These are phyloP conservation scores for Artemisia tridentata DNA, from an alignment of 129 eudicot genomes.

Conservation along the genomic window DNA sequence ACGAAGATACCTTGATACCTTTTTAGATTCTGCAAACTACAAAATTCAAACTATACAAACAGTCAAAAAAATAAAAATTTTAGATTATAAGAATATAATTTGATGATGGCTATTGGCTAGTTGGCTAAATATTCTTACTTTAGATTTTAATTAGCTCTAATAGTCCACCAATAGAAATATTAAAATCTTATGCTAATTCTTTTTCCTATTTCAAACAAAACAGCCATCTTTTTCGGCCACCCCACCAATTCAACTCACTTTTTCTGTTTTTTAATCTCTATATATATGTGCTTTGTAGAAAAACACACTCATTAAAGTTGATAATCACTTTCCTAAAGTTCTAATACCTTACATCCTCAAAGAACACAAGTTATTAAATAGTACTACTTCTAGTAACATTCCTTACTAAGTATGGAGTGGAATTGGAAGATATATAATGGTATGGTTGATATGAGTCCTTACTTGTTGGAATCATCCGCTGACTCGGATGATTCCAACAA, in stretches of 20 bases:
- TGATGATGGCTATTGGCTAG: no score
- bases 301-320: conserved; percentile 22
- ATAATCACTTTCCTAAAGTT: conserved; percentile 19
- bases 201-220: conserved; percentile 13
- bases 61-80: no score
- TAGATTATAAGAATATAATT: no score
- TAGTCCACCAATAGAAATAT: conserved; percentile 9
- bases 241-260: conserved; percentile 8
- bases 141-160: not conserved
- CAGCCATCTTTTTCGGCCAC: conserved; percentile 20
- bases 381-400: not conserved
- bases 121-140: not conserved
- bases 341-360: conserved; percentile 13
- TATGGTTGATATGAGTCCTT: conserved; percentile 32
- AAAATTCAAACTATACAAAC: no score
- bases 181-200: conserved; percentile 5
- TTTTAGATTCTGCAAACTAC: no score
- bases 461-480: conserved; percentile 33
- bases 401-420: conserved; percentile 23
- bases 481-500: conserved; percentile 33
- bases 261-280: not conserved
- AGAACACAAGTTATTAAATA: conserved; percentile 20
- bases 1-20: no score
- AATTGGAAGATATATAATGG: conserved; percentile 32
- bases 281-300: conserved; percentile 16